Percentiles rank a stretch among this genome's conserved stretches.
These are phyloP conservation scores for Solanum medicagineum DNA, from an alignment of 257 asterid species.

Conservation along the genomic window DNA sequence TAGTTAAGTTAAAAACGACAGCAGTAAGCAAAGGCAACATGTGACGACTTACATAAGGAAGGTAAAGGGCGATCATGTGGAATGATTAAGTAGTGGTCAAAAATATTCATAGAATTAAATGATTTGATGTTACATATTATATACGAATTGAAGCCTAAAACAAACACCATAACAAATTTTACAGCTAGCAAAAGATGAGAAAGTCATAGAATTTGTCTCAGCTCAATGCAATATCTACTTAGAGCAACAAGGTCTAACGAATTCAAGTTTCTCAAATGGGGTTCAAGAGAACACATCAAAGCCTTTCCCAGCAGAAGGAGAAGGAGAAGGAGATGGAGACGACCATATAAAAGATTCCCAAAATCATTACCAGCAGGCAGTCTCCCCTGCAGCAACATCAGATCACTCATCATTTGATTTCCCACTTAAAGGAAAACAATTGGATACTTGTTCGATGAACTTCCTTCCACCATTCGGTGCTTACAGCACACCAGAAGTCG, in stretches of 20 bases:
- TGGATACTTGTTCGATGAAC: background rate
- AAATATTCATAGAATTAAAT: background rate
- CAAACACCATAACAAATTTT: background rate
- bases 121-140: background rate
- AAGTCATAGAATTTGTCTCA: slow-evolving; percentile 39
- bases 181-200: slow-evolving; percentile 61
- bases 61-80: background rate
- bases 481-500: background rate
- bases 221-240: slow-evolving; percentile 38
- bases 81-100: background rate
- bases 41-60: background rate
- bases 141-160: background rate
- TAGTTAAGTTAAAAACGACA: background rate
- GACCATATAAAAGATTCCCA: slow-evolving; percentile 8
- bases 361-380: background rate
- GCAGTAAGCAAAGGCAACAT: background rate
- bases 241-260: slow-evolving; percentile 36
- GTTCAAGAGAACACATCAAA: background rate
- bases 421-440: background rate
- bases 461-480: slow-evolving; percentile 1
- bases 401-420: slow-evolving; percentile 3
- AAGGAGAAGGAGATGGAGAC: background rate
- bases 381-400: background rate
- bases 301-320: background rate
- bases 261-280: background rate